These are phyloP conservation scores for Hemisphaericaspora xylofermentans DNA, from an alignment of 1,139 yeast genomes.

Conservation along the genomic window DNA sequence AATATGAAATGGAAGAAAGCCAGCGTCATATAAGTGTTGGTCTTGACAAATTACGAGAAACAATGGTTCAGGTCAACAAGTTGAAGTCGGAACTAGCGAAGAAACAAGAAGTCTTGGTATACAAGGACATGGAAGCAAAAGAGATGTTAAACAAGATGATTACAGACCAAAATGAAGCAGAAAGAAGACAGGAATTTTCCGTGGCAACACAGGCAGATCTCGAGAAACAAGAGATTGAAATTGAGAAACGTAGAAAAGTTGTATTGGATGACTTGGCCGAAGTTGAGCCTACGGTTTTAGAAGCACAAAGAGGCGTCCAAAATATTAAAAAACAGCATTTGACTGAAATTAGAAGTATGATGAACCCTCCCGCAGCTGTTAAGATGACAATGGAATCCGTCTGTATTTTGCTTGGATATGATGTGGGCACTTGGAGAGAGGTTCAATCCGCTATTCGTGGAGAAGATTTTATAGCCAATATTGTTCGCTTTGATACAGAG, in stretches of 20 bases:
- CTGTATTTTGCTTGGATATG: constrained; percentile 74
- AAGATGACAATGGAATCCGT: constrained; percentile 87
- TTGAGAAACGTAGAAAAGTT: constrained; percentile 50
- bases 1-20: constrained; percentile 54
- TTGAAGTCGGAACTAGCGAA: constrained; percentile 54
- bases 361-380: constrained; percentile 88
- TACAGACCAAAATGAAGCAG: constrained; percentile 90
- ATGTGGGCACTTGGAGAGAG: constrained; percentile 73
- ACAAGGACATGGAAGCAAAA: constrained; percentile 69
- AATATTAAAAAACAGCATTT: constrained; percentile 90
- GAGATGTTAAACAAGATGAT: constrained; percentile 74
- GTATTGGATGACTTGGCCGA: constrained; percentile 66
- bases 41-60: constrained; percentile 70
- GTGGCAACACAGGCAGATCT: constrained; percentile 72
- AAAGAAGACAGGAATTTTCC: constrained; percentile 84
- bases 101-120: constrained; percentile 50
- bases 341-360: constrained; percentile 85
- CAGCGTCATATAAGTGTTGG: constrained; percentile 78
- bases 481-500: constrained; percentile 72
- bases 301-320: constrained; percentile 84
- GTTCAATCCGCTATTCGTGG: constrained; percentile 78
- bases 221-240: constrained; percentile 62
- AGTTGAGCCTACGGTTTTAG: constrained; percentile 83
- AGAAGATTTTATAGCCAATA: constrained; percentile 85
- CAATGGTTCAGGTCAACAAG: constrained; percentile 70